Evolutionary conservation across 495 filamentous ascomycete species (phyloP).

Genomic region (Tricharina praecox): DNA sequence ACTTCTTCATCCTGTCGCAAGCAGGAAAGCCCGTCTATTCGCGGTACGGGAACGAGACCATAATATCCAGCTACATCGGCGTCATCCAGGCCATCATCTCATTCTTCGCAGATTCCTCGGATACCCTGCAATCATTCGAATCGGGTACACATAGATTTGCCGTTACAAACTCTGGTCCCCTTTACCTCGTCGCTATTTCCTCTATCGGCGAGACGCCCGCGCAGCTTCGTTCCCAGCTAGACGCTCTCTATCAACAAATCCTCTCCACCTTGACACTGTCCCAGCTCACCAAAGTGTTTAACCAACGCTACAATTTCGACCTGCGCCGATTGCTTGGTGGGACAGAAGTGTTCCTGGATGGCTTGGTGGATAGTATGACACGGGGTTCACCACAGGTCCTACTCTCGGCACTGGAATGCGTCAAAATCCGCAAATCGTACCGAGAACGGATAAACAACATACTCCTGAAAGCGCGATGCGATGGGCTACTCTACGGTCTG

Average conservation of each 20-base stretch:
- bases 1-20: conserved; percentile 88
- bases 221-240: conserved; percentile 73
- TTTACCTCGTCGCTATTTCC: conserved; percentile 89
- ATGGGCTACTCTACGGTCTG: conserved; percentile 74
- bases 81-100: conserved; percentile 90
- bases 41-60: conserved; percentile 70
- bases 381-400: conserved; percentile 77
- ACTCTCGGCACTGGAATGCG: conserved; percentile 76
- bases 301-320: conserved; percentile 77
- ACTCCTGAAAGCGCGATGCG: conserved; percentile 56
- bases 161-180: conserved; percentile 59
- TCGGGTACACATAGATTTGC: conserved; percentile 74
- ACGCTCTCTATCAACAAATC: conserved; percentile 95
- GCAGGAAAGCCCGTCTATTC: conserved; percentile 98
- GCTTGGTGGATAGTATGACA: conserved; percentile 85
- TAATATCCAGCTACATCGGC: conserved; percentile 88
- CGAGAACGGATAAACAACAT: conserved; percentile 72
- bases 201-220: conserved; percentile 57
- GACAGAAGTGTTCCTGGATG: conserved; percentile 78
- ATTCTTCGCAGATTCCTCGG: conserved; percentile 68
- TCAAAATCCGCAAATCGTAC: conserved; percentile 73
- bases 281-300: conserved; percentile 74
- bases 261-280: conserved; percentile 86
- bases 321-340: conserved; percentile 83
- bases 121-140: conserved; percentile 62